phyloP scores from a whole-genome alignment of 2,329 filamentous ascomycete species.

The Cucurbitaria berberidis region DNA sequence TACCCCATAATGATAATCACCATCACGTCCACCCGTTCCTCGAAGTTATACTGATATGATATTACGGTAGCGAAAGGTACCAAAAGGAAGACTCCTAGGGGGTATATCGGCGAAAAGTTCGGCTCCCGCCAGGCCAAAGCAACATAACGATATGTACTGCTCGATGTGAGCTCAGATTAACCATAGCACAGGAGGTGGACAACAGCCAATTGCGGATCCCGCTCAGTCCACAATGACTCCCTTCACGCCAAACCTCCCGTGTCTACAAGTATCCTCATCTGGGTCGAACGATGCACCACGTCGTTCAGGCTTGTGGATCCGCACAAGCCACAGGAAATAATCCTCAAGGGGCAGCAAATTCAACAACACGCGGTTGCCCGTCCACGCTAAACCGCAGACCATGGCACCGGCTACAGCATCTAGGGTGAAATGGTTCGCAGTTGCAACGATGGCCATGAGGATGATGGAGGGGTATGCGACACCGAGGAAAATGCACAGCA shows the following conservation, averaged over 20 bases:
- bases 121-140: neutral
- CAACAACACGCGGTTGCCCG: constrained; percentile 59
- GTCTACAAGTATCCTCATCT: constrained; percentile 24
- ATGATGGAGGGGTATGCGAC: constrained; percentile 70
- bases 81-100: neutral
- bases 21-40: no score
- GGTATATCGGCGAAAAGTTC: neutral
- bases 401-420: constrained; percentile 72
- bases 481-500: constrained; percentile 59
- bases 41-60: neutral
- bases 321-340: constrained; percentile 67
- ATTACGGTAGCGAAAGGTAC: neutral
- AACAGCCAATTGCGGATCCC: neutral
- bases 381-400: constrained; percentile 70
- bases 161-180: neutral
- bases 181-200: no score
- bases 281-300: constrained; percentile 21
- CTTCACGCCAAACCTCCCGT: constrained; percentile 19
- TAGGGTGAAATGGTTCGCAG: constrained; percentile 74
- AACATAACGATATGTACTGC: neutral
- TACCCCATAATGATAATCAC: no score
- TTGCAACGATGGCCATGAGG: constrained; percentile 71
- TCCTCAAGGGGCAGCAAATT: constrained; percentile 72
- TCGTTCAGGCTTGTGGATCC: constrained; percentile 67
- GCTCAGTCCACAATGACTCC: constrained; percentile 22